Evolutionary conservation across 2,329 filamentous ascomycete species (phyloP), one percentile per base, ranked within the genome.

Genomic region (Talaromyces sp.): DNA sequence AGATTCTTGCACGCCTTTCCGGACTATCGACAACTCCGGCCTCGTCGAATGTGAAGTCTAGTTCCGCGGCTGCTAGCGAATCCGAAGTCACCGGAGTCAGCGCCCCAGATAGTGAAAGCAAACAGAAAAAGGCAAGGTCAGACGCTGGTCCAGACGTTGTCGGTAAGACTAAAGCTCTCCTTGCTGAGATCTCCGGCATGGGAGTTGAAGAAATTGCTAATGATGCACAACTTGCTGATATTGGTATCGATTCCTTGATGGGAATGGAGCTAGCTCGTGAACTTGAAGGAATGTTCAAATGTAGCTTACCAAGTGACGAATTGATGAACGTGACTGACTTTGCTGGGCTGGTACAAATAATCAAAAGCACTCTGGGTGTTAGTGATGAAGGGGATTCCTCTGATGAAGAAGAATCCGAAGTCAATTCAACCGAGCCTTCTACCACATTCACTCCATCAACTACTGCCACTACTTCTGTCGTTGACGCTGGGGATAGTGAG

Each of bases 241-340:
- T 78, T 11, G 76, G 77, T 1, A 68, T 79, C 12, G 81, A 83
- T 67, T 83, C 81, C 0, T 71, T 83, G 0, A 79, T 81, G 75
- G 78, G 73, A 0, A 82, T 82, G 77, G 81, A 83, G 66, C 65
- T 83, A 56, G 74, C 70, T 0, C 71, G 72, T 1, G 81, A 83
- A 58, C 37, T 65, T 11, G 61, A 65, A 37, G 57, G 44, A 14
- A 52, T 60, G 25, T 80, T 83, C 63, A 71, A 74, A 3, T 71
- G 70, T 57, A 71, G 69, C 0, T 59, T 79, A 4, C 56, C 67
- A 4, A 64, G 64, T 7, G 67, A 67, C 1, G 67, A 74, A 28
- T 58, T 73, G 2, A 68, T 76, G 61, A 68, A 73, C 8, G 67
- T 73, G 11, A 70, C 69, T 3, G 69, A 70, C n/a, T 64, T 65